phyloP scores from a whole-genome alignment of 352 stramenopile genomes.

The Globisporangium acanthophoron region DNA sequence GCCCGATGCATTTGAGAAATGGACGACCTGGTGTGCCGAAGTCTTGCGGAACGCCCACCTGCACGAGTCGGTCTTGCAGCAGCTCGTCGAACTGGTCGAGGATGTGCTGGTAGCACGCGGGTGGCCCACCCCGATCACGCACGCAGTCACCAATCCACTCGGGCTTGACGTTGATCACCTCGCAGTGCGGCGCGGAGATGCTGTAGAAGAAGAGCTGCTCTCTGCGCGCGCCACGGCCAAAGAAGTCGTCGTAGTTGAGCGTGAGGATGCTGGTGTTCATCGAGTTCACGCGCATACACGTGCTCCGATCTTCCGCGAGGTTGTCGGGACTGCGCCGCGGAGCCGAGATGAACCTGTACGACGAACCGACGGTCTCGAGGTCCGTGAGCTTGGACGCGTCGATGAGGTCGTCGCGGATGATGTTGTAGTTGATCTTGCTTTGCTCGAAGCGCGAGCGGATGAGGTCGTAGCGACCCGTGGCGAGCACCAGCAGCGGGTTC shows the following conservation, averaged over 20 bases:
- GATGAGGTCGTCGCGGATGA: constrained; percentile 16
- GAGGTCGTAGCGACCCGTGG: constrained; percentile 13
- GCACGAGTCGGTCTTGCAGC: constrained; percentile 23
- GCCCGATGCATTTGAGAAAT: constrained; percentile 42
- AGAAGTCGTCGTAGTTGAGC: constrained; percentile 38
- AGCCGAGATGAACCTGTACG: constrained; percentile 17
- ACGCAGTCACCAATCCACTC: constrained; percentile 33
- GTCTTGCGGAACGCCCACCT: constrained; percentile 28
- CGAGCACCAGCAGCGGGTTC: constrained; percentile 19
- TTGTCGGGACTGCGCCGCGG: constrained; percentile 25
- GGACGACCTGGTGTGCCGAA: constrained; percentile 31
- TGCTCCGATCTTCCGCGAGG: constrained; percentile 31
- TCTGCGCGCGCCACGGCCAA: constrained; percentile 24
- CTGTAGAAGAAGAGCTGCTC: constrained; percentile 31
- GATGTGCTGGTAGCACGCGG: constrained; percentile 38
- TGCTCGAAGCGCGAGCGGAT: constrained; percentile 17
- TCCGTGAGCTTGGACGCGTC: constrained; percentile 9
- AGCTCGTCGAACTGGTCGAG: constrained; percentile 40
- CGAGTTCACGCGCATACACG: constrained; percentile 33
- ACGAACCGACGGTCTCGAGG: constrained; percentile 2
- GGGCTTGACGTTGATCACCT: constrained; percentile 28
- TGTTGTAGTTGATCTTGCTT: constrained; percentile 24
- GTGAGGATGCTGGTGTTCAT: constrained; percentile 29
- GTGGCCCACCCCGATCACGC: constrained; percentile 13
- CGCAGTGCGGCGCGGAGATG: constrained; percentile 35